Base-by-base conservation (phyloP, 208 protist species). In the Crithidia expoeki region DNA sequence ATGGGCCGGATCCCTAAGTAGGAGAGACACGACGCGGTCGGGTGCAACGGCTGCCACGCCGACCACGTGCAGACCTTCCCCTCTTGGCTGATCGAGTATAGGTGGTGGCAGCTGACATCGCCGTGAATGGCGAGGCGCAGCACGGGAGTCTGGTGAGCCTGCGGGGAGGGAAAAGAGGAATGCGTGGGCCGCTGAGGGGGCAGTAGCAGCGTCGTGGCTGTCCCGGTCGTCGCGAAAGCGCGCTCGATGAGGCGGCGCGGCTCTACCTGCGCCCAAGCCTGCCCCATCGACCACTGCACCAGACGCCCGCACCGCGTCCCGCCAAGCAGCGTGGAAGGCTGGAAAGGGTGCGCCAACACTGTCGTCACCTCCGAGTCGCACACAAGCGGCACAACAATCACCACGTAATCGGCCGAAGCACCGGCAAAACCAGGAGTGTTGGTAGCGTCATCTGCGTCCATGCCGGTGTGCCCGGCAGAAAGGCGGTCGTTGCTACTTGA, bases 61-160 rank as follows among this genome's bases (percentile, higher is more conserved):
- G 69, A 19, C 89, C 86, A 94, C 59, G 81, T 86, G 68, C 84
- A 89, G 21, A 94, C 83, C 25, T 79, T 73, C 2, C 86, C 89
- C 27, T 94, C 86, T 51, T 88, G 71, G 51, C 86, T 87, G 21
- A 94, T 68, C 19, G 83, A 85, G 76, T 88, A 86, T 5, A 92
- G 74, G 67, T 88, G 85, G 56, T 92, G 84, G 30, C 73, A 75
- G 68, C 68, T 90, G 33, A 55, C 52, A 52, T 92, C 85, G 12
- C 89, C 89, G 52, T 81, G 77, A 6, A 94, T 68, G n/a, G 75
- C 75, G 23, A 94, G 44, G 14, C 55, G 58, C 76, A 94, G 69
- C 36, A 91, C 75, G 19, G 74, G 74, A 4, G 65, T 60, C 28
- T 88, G 84, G 53, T 94, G 88, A 6, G 84, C 71, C 33, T 83